Base-by-base conservation (phyloP, 139 green algal genomes). In the Chlorella ohadii region DNA sequence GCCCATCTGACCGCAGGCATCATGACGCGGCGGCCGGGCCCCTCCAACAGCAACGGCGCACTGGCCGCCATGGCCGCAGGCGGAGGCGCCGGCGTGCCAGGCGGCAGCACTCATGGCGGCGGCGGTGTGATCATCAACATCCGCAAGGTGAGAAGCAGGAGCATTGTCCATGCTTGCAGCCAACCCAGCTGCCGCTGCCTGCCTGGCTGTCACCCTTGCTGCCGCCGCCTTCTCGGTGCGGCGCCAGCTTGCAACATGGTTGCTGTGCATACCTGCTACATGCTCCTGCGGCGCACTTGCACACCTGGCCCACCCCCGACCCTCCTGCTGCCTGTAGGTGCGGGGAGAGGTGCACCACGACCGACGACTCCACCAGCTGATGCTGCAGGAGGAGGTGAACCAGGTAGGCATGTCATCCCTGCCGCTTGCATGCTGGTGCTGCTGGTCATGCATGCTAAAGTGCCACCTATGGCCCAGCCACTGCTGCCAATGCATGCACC, bases 281-380 rank as follows among this genome's bases (percentile, higher is more conserved):
- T n/a, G n/a, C n/a, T n/a, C n/a, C n/a, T n/a, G n/a, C n/a, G n/a
- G n/a, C n/a, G n/a, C n/a, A n/a, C n/a, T n/a, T 6, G 44, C 44
- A 51, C 9, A 51, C 44, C 44, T 51, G 44, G 9, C 44, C 44
- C 44, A 9, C 44, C 44, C 66, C 4, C 17, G 16, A 33, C 28
- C 13, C 36, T 39, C 33, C 66, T 44, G 33, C 47, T 27, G 25
- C 25, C 22, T 66, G 68, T 85, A 95, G 90, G 91, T 97, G 41
- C 85, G 84, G 0, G 94, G 94, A 25, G 87, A 94, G 64, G 89
- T 97, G 2, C 94, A 98, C 83, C 96, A 97, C 75, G 96, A 99
- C 88, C 91, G 96, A 12, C 89, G 95, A 0, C 91, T 99, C 86
- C 96, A 99, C 88, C 91, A 96, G 83, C 86, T 99, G 81, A 92